These are phyloP conservation scores for Emergomyces orientalis DNA, from an alignment of 2,329 filamentous ascomycete genomes.

Conservation along the genomic window DNA sequence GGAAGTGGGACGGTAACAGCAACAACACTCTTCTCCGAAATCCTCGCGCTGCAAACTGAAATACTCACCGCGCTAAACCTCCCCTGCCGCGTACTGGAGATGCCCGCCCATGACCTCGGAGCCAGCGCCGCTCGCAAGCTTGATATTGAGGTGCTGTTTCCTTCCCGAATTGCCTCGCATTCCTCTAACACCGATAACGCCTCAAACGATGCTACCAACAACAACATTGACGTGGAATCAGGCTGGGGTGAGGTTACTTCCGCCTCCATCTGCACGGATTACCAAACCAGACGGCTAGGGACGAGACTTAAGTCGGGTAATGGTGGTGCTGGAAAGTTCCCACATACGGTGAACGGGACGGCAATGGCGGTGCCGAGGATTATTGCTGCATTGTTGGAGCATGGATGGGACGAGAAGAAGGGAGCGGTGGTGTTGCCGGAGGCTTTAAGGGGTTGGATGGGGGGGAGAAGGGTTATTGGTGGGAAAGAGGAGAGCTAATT, in stretches of 20 bases:
- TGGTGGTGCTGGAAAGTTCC: constrained; percentile 51
- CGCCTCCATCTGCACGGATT: constrained; percentile 86
- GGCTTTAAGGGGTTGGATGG: constrained; percentile 77
- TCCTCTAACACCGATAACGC: constrained; percentile 9
- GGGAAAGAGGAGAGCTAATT: constrained; percentile 10
- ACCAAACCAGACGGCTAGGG: constrained; percentile 73
- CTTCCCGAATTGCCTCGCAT: constrained; percentile 49
- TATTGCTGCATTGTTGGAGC: constrained; percentile 79
- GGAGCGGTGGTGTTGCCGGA: constrained; percentile 65
- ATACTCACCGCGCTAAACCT: constrained; percentile 69
- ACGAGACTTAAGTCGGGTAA: constrained; percentile 44
- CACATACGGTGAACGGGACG: constrained; percentile 89
- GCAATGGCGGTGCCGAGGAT: constrained; percentile 85
- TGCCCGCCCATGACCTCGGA: constrained; percentile 81
- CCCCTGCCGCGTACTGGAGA: constrained; percentile 81
- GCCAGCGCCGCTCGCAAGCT: constrained; percentile 78
- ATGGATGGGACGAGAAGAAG: constrained; percentile 68
- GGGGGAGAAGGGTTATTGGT: constrained; percentile 57
- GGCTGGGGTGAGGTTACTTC: constrained; percentile 94
- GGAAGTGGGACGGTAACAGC: constrained; percentile 19
- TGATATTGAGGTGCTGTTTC: constrained; percentile 93
- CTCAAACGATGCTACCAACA: neutral
- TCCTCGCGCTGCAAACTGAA: constrained; percentile 76
- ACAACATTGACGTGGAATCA: constrained; percentile 20
- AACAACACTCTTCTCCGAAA: constrained; percentile 62